Evolutionary conservation across 345 rosid genomes (phyloP).

Genomic region (Schrenkiella parvula): DNA sequence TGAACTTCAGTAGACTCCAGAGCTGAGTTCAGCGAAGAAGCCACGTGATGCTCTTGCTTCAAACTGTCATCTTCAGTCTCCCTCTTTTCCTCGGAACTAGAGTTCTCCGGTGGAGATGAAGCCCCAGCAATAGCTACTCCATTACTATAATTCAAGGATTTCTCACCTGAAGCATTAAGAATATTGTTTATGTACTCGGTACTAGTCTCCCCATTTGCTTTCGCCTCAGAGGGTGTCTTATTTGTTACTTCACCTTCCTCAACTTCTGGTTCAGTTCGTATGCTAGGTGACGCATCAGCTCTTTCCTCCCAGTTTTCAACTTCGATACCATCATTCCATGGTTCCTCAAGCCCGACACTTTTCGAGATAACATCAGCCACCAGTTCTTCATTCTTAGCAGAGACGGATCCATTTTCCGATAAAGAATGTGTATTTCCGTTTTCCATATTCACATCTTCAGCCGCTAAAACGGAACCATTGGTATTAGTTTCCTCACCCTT

Average conservation of each 20-base stretch:
- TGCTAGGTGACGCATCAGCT: conserved; percentile 24
- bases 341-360: not conserved
- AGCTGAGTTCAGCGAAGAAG: conserved; percentile 27
- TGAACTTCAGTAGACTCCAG: conserved; percentile 30
- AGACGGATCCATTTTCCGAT: not conserved
- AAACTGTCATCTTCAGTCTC: conserved; percentile 21
- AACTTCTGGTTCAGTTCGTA: conserved; percentile 10
- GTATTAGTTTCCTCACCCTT: conserved; percentile 39
- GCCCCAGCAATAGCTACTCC: not conserved
- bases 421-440: not conserved
- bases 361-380: conserved; percentile 15
- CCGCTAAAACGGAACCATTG: conserved; percentile 39
- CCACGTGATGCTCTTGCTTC: conserved; percentile 19
- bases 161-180: conserved; percentile 11
- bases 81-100: conserved; percentile 29
- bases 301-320: conserved; percentile 26
- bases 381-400: not conserved
- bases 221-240: conserved; percentile 20
- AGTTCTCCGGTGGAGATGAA: conserved; percentile 17
- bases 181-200: not conserved
- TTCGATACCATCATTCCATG: conserved; percentile 11
- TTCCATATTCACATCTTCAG: conserved; percentile 18
- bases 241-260: conserved; percentile 18
- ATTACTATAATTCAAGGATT: not conserved
- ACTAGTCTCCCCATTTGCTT: conserved; percentile 9